Percentiles rank a stretch among this genome's conserved stretches.
phyloP scores from a whole-genome alignment of 768 basidiomycete species.

The Russula brevipes region DNA sequence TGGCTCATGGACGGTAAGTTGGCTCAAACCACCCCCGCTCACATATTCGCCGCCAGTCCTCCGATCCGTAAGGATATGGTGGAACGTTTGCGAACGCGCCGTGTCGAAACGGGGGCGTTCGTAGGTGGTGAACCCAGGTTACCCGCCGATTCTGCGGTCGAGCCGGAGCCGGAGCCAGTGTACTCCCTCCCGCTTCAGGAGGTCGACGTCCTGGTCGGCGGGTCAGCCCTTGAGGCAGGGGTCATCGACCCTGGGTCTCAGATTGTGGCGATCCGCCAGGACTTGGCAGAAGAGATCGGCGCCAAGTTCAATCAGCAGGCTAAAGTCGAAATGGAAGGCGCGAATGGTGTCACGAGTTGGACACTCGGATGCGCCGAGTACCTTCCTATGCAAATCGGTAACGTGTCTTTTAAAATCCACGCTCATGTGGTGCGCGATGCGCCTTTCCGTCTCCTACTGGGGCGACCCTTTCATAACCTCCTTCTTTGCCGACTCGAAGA shows the following conservation, averaged over 20 bases:
- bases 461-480: no score
- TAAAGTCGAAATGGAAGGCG: background rate
- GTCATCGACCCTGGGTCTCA: background rate
- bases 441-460: background rate
- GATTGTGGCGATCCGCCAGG: background rate
- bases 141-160: no score
- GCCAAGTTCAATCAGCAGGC: background rate
- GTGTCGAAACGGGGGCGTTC: background rate
- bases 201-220: background rate
- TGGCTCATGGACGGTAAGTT: background rate
- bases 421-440: background rate
- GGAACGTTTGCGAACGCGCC: background rate
- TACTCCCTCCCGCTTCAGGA: background rate
- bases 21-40: background rate
- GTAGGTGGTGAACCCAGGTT: background rate
- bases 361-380: background rate
- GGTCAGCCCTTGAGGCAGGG: background rate
- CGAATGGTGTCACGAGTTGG: background rate
- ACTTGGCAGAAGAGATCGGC: background rate
- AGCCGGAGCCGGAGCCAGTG: background rate
- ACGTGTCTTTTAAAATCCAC: background rate
- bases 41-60: background rate
- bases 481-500: no score
- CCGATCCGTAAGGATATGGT: background rate
- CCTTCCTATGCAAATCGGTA: background rate